These are phyloP conservation scores for Pelomyxa schiedti DNA, from an alignment of 78 protist species.

Conservation along the genomic window DNA sequence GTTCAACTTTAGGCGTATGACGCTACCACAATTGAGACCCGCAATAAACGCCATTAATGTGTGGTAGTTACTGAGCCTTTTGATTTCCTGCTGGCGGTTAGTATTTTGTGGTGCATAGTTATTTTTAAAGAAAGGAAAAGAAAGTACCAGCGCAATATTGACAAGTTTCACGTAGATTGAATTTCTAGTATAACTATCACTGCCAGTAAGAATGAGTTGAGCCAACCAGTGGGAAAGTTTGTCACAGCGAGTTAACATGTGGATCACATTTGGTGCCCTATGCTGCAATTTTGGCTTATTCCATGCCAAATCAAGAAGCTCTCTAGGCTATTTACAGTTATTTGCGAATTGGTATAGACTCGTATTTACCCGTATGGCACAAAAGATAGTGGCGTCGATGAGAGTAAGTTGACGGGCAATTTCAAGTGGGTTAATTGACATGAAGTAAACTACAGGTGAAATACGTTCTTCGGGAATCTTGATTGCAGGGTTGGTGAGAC, in stretches of 20 bases:
- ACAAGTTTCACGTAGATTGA: too few species aligned
- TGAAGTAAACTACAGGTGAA: conserved; percentile 16
- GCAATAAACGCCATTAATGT: conserved; percentile 37
- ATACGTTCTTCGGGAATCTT: conserved; percentile 35
- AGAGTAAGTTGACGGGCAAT: conserved; percentile 51
- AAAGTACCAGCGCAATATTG: neutral
- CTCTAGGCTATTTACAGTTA: conserved; percentile 28
- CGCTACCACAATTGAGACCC: conserved; percentile 36
- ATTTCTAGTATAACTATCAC: neutral
- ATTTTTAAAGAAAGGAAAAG: conserved; percentile 1
- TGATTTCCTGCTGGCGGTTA: too few species aligned
- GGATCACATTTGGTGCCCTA: conserved; percentile 28
- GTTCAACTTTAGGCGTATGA: conserved; percentile 11
- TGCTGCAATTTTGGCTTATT: conserved; percentile 27
- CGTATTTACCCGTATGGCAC: neutral
- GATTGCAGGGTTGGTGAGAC: conserved; percentile 19
- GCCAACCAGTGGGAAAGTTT: conserved; percentile 45
- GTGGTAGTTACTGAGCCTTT: conserved; percentile 46
- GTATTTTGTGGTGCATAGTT: too few species aligned
- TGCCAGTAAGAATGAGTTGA: conserved; percentile 32
- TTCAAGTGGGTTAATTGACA: conserved; percentile 29
- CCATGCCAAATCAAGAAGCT: conserved; percentile 44
- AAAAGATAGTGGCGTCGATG: conserved; percentile 35
- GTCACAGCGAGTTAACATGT: conserved; percentile 37
- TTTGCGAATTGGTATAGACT: neutral